Percentiles rank a stretch among this genome's conserved stretches.
phyloP scores from a whole-genome alignment of 192 early-diverging fungal species.

The Glomus cerebriforme region DNA sequence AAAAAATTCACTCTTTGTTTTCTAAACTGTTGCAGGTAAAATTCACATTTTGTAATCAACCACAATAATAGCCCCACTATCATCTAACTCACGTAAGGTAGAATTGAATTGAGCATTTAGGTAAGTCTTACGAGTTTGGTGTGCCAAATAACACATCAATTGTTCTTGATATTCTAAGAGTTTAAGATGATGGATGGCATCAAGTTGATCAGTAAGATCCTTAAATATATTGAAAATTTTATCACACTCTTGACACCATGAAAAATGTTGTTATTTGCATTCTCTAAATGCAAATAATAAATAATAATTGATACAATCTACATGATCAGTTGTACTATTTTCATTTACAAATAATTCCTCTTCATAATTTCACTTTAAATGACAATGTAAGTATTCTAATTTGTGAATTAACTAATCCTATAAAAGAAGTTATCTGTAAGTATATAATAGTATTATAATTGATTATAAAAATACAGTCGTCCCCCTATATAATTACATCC shows the following conservation, averaged over 20 bases:
- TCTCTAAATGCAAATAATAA: too few relatives aligned
- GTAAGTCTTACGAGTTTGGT: too few relatives aligned
- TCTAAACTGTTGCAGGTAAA: not conserved
- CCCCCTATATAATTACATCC: too few relatives aligned
- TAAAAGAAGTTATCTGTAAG: not conserved
- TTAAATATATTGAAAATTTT: not conserved
- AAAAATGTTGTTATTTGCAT: not conserved
- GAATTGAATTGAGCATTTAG: too few relatives aligned
- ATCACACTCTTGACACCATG: not conserved
- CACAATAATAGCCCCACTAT: not conserved
- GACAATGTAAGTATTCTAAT: not conserved
- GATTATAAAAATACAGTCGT: too few relatives aligned
- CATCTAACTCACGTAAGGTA: not conserved
- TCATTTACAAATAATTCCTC: not conserved
- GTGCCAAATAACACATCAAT: too few relatives aligned
- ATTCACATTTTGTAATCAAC: constrained; percentile 11
- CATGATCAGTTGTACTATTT: not conserved
- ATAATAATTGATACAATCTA: constrained; percentile 1
- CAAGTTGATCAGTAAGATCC: not conserved
- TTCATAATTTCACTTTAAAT: not conserved
- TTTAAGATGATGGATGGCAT: not conserved
- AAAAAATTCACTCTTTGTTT: constrained; percentile 13
- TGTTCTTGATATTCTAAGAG: too few relatives aligned
- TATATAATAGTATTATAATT: not conserved
- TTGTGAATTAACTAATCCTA: too few relatives aligned